Evolutionary conservation across 768 basidiomycete genomes (phyloP).

Genomic region (Termitomyces sp.): DNA sequence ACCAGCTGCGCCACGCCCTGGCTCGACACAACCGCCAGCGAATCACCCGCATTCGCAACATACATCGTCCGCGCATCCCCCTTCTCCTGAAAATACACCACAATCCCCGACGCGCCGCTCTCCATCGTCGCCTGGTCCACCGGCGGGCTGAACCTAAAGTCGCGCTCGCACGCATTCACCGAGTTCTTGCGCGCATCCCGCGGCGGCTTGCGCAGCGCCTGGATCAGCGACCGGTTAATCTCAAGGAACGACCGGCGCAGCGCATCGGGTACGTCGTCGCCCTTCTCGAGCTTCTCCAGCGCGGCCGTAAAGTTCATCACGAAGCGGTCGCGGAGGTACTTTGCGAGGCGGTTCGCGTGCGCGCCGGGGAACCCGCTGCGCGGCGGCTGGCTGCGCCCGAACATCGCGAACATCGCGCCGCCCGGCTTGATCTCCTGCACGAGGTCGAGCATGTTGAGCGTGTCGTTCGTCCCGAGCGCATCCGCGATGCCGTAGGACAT

Average conservation of each 20-base stretch:
- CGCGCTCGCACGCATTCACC: constrained; percentile 43
- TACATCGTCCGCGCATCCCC: constrained; percentile 62
- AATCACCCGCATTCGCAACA: constrained; percentile 86
- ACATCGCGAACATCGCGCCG: constrained; percentile 95
- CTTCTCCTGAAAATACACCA: constrained; percentile 69
- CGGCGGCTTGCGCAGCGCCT: constrained; percentile 1
- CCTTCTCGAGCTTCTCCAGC: constrained; percentile 33
- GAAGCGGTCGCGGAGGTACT: constrained; percentile 83
- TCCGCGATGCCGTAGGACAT: constrained; percentile 98
- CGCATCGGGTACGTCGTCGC: constrained; percentile 65
- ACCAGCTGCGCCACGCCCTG: constrained; percentile 70
- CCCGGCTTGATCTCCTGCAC: constrained; percentile 75
- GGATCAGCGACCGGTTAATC: constrained; percentile 70
- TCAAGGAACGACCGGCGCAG: constrained; percentile 83
- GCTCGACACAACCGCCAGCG: constrained; percentile 80
- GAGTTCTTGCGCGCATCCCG: constrained; percentile 62
- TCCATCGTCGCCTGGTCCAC: constrained; percentile 48
- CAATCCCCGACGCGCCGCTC: constrained; percentile 80
- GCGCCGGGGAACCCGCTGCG: constrained; percentile 34
- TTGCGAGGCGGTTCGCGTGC: constrained; percentile 67
- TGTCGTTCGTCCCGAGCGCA: constrained; percentile 73
- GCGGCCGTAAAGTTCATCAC: constrained; percentile 54
- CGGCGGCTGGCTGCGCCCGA: constrained; percentile 65
- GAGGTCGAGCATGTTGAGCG: constrained; percentile 86
- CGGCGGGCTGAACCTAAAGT: constrained; percentile 20